Evolutionary conservation across 2,329 filamentous ascomycete genomes (phyloP), one percentile per base, ranked within the genome.

Genomic region (Davidsoniella neocaledoniae): DNA sequence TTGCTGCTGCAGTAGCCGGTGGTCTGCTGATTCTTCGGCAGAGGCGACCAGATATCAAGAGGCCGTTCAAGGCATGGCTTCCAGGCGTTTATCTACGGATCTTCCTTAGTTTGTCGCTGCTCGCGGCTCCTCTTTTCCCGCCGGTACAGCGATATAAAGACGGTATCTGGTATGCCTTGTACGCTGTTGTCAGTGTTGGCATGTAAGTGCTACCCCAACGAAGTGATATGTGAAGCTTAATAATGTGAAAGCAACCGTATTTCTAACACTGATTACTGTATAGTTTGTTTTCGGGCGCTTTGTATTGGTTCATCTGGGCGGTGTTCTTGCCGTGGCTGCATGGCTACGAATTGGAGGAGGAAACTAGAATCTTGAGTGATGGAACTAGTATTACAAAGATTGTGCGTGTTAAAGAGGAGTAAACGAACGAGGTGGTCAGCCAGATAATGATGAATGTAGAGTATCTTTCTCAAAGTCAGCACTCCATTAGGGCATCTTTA

Each of bases 291-390:
- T 72, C 76, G 44, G 79, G 73, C 0, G 58, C 80, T 0, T 1
- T 75, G 0, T 86, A 86, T 58, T 86, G 82, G 83, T 78, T 75
- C 54, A 54, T 82, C 1, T 82, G 77, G 73, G 79, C 79, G 0
- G 66, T 76, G 2, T 55, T 75, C 1, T 59, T 85, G 21, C 82
- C 83, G 1, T 65, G 62, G 40, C 72, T 71, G 63, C 67, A 72
- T 46, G 70, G 72, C 0, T 83, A 83, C 58, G 69, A 60, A 12
- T 62, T 86, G 1, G 77, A 82, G 56, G 80, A 85, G 56, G 69
- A 73, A 50, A 66, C 66, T 2, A 72, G 73, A 37, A 64, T 77
- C 0, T 61, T 86, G 17, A 67, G 69, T 19, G 82, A 86, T 61
- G 82, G 82, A 0, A 86, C 79, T 1, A 72, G 69, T 1, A 71